Conservation (phyloP, 2,329 filamentous ascomycete genomes). For the Emergomyces orientalis region DNA sequence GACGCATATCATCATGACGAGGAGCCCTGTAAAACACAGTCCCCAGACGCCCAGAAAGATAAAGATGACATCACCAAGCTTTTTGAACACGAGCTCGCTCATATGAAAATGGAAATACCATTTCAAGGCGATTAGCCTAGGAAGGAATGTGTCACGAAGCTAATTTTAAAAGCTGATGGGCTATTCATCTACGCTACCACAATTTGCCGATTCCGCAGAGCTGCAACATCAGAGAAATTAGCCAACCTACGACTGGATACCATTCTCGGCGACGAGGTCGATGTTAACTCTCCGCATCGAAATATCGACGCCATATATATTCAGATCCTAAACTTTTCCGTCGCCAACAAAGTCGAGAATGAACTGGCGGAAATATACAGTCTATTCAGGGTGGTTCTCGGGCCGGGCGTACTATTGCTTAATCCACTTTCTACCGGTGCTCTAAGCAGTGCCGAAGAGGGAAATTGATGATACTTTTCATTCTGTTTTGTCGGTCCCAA, state of each 20-base stretch:
- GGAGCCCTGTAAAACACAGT: slow-evolving; percentile 19
- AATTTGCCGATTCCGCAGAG: slow-evolving; percentile 22
- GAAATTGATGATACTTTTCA: slow-evolving; percentile 11
- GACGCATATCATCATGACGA: slow-evolving; percentile 16
- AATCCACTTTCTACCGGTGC: slow-evolving; percentile 12
- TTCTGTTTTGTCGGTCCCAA: slow-evolving; percentile 13
- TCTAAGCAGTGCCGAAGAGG: slow-evolving; percentile 9
- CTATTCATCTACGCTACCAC: slow-evolving; percentile 26
- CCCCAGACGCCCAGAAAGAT: slow-evolving; percentile 9
- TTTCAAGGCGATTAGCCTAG: slow-evolving; percentile 19
- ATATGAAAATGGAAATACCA: slow-evolving; percentile 12
- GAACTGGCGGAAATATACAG: slow-evolving; percentile 5
- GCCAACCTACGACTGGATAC: slow-evolving; percentile 5
- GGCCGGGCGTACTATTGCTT: slow-evolving; percentile 13
- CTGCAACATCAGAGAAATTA: slow-evolving; percentile 13
- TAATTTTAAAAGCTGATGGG: slow-evolving; percentile 24
- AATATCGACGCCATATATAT: slow-evolving; percentile 18
- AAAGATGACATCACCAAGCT: slow-evolving; percentile 22
- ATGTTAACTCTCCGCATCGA: slow-evolving; percentile 1
- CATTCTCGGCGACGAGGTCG: slow-evolving; percentile 3
- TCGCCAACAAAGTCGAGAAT: slow-evolving; percentile 3
- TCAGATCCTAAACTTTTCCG: slow-evolving; percentile 12
- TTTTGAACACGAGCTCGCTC: slow-evolving; percentile 16
- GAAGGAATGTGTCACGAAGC: slow-evolving; percentile 15
- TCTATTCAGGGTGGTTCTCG: slow-evolving; percentile 14